These are phyloP conservation scores for Cercospora zeina DNA, from an alignment of 2,329 filamentous ascomycete genomes.

Conservation along the genomic window DNA sequence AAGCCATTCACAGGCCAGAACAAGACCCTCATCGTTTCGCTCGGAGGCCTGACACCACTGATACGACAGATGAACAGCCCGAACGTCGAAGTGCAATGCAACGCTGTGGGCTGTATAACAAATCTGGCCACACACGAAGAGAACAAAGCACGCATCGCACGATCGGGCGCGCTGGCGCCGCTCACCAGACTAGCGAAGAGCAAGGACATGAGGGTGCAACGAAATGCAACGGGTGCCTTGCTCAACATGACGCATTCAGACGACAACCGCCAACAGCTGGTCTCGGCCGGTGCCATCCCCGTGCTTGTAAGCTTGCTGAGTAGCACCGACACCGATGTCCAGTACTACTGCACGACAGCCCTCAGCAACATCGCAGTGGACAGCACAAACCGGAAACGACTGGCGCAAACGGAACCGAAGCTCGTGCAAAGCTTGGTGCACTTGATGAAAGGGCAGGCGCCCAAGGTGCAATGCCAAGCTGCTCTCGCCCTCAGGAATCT, in stretches of 20 bases:
- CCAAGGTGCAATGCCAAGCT: constrained; percentile 97
- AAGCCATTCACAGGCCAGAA: constrained; percentile 78
- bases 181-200: constrained; percentile 92
- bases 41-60: constrained; percentile 84
- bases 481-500: constrained; percentile 91
- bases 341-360: constrained; percentile 98
- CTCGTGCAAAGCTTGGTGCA: constrained; percentile 92
- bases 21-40: constrained; percentile 91
- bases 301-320: constrained; percentile 93
- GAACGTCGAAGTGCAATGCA: constrained; percentile 98
- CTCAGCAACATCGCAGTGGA: constrained; percentile 98
- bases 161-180: constrained; percentile 87
- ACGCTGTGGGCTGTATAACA: constrained; percentile 97
- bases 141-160: constrained; percentile 97
- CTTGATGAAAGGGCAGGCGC: constrained; percentile 94
- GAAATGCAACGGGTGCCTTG: constrained; percentile 92
- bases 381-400: constrained; percentile 81
- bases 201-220: constrained; percentile 96
- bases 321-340: constrained; percentile 91
- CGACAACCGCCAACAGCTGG: constrained; percentile 95
- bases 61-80: constrained; percentile 98
- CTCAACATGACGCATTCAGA: constrained; percentile 99
- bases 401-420: constrained; percentile 86
- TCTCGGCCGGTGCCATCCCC: constrained; percentile 95
- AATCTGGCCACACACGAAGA: constrained; percentile 98